Evolutionary conservation across 2,329 filamentous ascomycete species (phyloP).

Genomic region (Cryphonectria japonica): DNA sequence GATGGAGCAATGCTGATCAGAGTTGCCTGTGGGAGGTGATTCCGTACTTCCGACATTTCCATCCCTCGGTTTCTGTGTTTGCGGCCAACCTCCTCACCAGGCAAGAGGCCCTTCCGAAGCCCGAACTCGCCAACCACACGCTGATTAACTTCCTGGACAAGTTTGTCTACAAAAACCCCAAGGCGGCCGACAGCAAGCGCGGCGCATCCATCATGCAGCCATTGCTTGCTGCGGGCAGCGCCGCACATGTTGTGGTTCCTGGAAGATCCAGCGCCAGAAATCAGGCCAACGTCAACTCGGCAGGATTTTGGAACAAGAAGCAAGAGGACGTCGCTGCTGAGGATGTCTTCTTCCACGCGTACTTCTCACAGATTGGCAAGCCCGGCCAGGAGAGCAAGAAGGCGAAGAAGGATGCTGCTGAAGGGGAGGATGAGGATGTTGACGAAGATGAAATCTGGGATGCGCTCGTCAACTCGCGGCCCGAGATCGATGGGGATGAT

Average conservation of each 20-base stretch:
- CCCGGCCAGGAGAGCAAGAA: slow-evolving; percentile 49
- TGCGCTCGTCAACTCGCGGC: slow-evolving; percentile 79
- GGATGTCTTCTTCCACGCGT: slow-evolving; percentile 97
- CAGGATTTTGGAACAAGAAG: slow-evolving; percentile 90
- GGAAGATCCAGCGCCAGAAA: slow-evolving; percentile 49
- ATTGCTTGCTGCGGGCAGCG: slow-evolving; percentile 57
- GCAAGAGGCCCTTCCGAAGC: slow-evolving; percentile 78
- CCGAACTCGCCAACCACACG: slow-evolving; percentile 86
- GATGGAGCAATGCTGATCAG: slow-evolving; percentile 88
- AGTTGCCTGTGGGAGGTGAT: slow-evolving; percentile 91
- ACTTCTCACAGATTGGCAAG: slow-evolving; percentile 80
- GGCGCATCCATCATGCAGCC: slow-evolving; percentile 98
- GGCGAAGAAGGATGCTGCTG: slow-evolving; percentile 46
- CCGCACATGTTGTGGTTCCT: slow-evolving; percentile 60
- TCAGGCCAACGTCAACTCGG: slow-evolving; percentile 70
- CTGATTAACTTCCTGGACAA: slow-evolving; percentile 96
- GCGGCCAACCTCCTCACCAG: slow-evolving; percentile 72
- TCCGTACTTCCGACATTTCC: slow-evolving; percentile 81
- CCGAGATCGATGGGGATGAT: slow-evolving; percentile 71
- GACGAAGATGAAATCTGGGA: slow-evolving; percentile 88
- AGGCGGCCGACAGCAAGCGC: slow-evolving; percentile 67
- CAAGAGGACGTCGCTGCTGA: slow-evolving; percentile 85
- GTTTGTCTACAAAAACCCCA: slow-evolving; percentile 96
- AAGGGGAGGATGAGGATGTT: slow-evolving; percentile 57
- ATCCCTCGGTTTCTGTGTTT: slow-evolving; percentile 88